Base-by-base conservation (phyloP, 2,329 filamentous ascomycete species). In the Pestalotiopsis sp. region DNA sequence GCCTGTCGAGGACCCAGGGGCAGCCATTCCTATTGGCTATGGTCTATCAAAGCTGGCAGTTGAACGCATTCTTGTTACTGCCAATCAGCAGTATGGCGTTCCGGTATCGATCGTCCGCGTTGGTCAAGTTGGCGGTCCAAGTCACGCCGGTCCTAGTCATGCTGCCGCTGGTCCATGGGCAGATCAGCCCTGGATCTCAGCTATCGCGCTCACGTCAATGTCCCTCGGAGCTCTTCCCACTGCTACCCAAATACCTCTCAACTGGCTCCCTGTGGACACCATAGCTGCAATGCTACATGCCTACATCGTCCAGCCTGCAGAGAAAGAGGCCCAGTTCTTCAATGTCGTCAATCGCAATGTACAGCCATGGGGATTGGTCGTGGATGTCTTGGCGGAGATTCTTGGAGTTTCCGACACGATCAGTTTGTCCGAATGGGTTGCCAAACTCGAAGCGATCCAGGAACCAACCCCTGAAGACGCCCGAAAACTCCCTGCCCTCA, bases 101-200 rank as follows among this genome's bases (percentile, higher is more conserved):
- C 71, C 69, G 9, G 70, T 74, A 1, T 71, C 74, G 0, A 62
- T 74, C 25, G 69, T 69, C 1, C 73, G 73, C 5, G 65, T 74
- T 5, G 62, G 71, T 25, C 72, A 75, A 31, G 45, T 74, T 2
- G 74, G 73, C 12, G 74, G 74, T 0, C 66, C 68, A 3, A 52
- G 45, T 52, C 4, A 17, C 13, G 4, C 45, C 45, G 17, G 17
- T 49, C 45, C 62, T 14, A 55, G n/a, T 7, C 27, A 36, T 12
- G 2, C 3, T 1, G 3, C 23, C 36, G 45, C 17, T 52, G 65
- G 67, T 20, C 25, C 27, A 4, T 74, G 72, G 72, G 60, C 70
- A 2, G 73, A 76, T 9, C 73, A 75, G 62, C 68, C 70, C 4
- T 75, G 74, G 74, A 69, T 75, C 1, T 74, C 74, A 3, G 69